A percentile compares a stretch with the other conserved stretches of the same genome.
Conservation (phyloP, 495 filamentous ascomycete genomes). For the Neurospora sp. region DNA sequence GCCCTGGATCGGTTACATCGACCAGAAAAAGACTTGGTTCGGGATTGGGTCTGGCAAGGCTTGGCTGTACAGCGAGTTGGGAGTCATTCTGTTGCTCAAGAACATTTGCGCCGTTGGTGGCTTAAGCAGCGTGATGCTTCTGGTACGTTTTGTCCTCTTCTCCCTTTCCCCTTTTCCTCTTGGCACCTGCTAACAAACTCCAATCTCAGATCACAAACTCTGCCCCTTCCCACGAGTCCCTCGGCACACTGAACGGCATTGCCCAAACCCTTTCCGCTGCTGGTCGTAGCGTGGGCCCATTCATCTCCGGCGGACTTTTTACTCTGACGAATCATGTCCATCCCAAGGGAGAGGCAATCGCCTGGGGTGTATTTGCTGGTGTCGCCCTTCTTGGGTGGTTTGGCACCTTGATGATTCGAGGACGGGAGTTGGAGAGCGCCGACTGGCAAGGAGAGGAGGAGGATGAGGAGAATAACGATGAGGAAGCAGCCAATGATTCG, state of each 20-base stretch:
- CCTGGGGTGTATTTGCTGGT: constrained; percentile 75
- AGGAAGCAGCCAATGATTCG: constrained; percentile 1
- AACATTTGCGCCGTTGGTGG: constrained; percentile 82
- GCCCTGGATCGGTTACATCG: constrained; percentile 78
- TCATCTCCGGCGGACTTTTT: constrained; percentile 78
- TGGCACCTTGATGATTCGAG: constrained; percentile 62
- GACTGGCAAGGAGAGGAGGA: constrained; percentile 29
- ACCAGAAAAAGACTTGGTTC: constrained; percentile 32
- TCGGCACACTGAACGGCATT: constrained; percentile 86
- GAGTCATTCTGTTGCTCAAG: constrained; percentile 71
- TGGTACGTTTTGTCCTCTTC: constrained; percentile 45
- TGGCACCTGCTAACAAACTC: neutral
- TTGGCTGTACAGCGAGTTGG: constrained; percentile 66
- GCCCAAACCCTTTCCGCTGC: constrained; percentile 90
- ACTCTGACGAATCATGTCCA: constrained; percentile 55
- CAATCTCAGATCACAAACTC: constrained; percentile 74
- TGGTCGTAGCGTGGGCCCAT: constrained; percentile 79
- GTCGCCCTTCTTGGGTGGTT: constrained; percentile 67
- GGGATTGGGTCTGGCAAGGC: constrained; percentile 44
- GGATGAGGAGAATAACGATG: constrained; percentile 5
- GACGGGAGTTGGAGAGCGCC: constrained; percentile 45
- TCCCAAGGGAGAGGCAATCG: constrained; percentile 73
- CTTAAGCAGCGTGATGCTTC: constrained; percentile 74
- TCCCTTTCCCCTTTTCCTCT: neutral
- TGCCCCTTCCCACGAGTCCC: constrained; percentile 70